Evolutionary conservation across 345 rosid species (phyloP), one percentile per base, ranked within the genome.

Genomic region (Lepidium sativum): DNA sequence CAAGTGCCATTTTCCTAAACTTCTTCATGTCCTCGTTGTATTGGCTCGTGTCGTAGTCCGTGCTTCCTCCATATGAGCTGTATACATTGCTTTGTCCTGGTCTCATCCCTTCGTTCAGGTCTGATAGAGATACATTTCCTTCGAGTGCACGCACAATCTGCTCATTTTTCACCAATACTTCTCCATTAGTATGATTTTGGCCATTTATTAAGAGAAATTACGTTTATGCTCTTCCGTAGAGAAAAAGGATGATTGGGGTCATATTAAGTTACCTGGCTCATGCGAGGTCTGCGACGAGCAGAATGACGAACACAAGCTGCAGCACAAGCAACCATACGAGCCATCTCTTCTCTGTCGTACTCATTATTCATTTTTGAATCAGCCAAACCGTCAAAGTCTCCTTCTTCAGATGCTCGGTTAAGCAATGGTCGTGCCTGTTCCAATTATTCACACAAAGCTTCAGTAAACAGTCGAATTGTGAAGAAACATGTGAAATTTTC

Each of bases 281-380:
- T 84, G 39, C 80, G 82, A 45, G 97, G 95, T 40, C 97, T 79
- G 25, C 86, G 88, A 6, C 82, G 78, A 50, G 92, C 97, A 50
- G 97, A 87, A 76, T 91, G 96, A 15, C 86, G 92, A 53, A 88
- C 85, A 33, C 89, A 84, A 48, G 91, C 92, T 6, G 96, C 96
- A 66, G 97, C 94, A 72, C 91, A 88, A 42, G 91, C 82, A 65
- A 88, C 78, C 94, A 91, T 81, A 20, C 86, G 82, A 73, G 77
- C 80, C 88, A 90, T 83, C 75, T 90, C 97, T 11, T 69, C 72
- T 53, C 63, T 79, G 42, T 79, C 76, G 78, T 84, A 90, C 65
- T 72, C 62, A 34, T 80, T 74, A 54, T 70, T 80, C 75, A 90
- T 72, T 67, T 75, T 80, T 35, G 71, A 60, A 79, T 90, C 97